Evolutionary conservation across 2,329 filamentous ascomycete genomes (phyloP).

Genomic region (Dothidotthia symphoricarpi): DNA sequence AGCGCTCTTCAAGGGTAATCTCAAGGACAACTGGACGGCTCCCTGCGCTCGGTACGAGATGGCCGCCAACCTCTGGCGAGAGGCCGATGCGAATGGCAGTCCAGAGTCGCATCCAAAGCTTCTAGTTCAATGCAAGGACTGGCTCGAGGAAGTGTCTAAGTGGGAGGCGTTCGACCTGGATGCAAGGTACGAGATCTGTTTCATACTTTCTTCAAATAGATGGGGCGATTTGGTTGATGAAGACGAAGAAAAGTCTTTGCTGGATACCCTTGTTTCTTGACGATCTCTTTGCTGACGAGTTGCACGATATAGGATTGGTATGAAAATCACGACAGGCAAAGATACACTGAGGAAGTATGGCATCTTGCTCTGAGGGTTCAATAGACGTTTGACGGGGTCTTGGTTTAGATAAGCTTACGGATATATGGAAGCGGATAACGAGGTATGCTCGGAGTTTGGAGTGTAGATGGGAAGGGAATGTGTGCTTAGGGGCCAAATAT

Average conservation of each 20-base stretch:
- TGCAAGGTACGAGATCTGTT: slow-evolving; percentile 50
- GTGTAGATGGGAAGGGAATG: no score
- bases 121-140: slow-evolving; percentile 61
- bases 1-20: slow-evolving; percentile 55
- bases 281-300: slow-evolving; percentile 5
- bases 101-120: slow-evolving; percentile 44
- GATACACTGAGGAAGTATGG: slow-evolving; percentile 56
- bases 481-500: no score
- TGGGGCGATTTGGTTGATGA: not conserved
- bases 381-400: no score
- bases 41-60: slow-evolving; percentile 84
- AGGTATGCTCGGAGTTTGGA: no score
- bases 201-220: no score
- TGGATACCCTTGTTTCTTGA: not conserved
- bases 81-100: slow-evolving; percentile 47
- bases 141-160: slow-evolving; percentile 64
- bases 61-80: slow-evolving; percentile 76
- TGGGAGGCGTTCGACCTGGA: slow-evolving; percentile 76
- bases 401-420: no score
- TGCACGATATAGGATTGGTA: slow-evolving; percentile 54
- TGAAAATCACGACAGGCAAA: slow-evolving; percentile 68
- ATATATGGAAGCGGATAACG: no score
- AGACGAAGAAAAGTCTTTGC: not conserved
- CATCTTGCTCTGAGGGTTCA: slow-evolving; percentile 18
- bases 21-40: slow-evolving; percentile 67